Base-by-base conservation (phyloP, 148 eudicot genomes). In the Drosera capensis region DNA sequence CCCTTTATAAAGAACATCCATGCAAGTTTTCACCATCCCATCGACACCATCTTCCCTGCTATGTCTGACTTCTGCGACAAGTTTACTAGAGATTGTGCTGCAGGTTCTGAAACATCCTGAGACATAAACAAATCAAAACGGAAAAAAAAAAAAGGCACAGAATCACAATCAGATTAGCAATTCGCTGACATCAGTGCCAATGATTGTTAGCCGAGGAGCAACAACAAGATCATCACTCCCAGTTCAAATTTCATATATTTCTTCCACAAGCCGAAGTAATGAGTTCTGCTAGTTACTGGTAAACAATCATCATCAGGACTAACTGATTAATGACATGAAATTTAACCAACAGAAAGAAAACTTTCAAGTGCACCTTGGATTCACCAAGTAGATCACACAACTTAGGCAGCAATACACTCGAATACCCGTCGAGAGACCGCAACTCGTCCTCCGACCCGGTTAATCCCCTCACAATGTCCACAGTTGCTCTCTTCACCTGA, bases 91-190 rank as follows among this genome's bases (percentile, higher is more conserved):
- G 99, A 80, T 64, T 90, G 75, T 0, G 80, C 88, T 18, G 95
- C 95, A 35, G 95, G 95, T 74, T 78, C 88, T 14, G 95, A 73
- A 41, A 90, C 94, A 55, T 80, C 95, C 95, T 88, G 80, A 14
- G 18, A 34, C 6, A 34, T 34, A 11, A 34, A n/a, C n/a, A n/a
- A n/a, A n/a, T n/a, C n/a, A n/a, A n/a, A n/a, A n/a, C n/a, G n/a
- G n/a, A n/a, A n/a, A n/a, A n/a, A n/a, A n/a, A n/a, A n/a, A n/a
- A n/a, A n/a, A n/a, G n/a, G n/a, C n/a, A n/a, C n/a, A n/a, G n/a
- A n/a, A n/a, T n/a, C n/a, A n/a, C n/a, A n/a, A n/a, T n/a, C n/a
- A n/a, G n/a, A n/a, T n/a, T n/a, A n/a, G n/a, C n/a, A n/a, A n/a
- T n/a, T n/a, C n/a, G n/a, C n/a, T n/a, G n/a, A n/a, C n/a, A n/a